Evolutionary conservation across 2,329 filamentous ascomycete species (phyloP).

Genomic region (Cordyceps fumosorosea): DNA sequence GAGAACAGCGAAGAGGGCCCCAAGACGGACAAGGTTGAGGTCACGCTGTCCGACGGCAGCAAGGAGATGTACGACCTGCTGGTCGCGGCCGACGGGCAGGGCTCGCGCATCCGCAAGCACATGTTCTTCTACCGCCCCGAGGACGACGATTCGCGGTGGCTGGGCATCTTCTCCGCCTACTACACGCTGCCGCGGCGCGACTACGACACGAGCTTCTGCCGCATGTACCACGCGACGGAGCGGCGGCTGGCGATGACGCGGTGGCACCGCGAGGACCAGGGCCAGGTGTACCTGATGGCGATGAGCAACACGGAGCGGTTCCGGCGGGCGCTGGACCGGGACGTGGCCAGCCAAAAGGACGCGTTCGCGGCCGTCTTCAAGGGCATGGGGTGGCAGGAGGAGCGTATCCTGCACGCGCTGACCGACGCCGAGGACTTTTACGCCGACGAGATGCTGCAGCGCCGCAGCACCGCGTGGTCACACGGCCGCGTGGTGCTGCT

Average conservation of each 20-base stretch:
- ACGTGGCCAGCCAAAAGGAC: slow-evolving; percentile 4
- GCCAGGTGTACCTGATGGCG: slow-evolving; percentile 8
- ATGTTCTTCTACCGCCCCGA: slow-evolving; percentile 11
- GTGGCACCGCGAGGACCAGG: slow-evolving; percentile 2
- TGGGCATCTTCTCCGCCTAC: slow-evolving; percentile 9
- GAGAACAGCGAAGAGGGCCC: slow-evolving; percentile 22
- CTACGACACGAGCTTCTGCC: slow-evolving; percentile 10
- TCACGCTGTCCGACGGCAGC: slow-evolving; percentile 36
- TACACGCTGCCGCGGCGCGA: slow-evolving; percentile 8
- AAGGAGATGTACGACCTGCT: slow-evolving; percentile 41
- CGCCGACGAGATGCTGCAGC: slow-evolving; percentile 11
- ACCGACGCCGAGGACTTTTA: slow-evolving; percentile 11
- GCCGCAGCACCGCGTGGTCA: slow-evolving; percentile 1
- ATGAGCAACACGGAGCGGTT: slow-evolving; percentile 10
- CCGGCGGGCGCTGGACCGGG: slow-evolving; percentile 5
- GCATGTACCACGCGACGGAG: slow-evolving; percentile 9
- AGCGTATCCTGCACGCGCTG: slow-evolving; percentile 3
- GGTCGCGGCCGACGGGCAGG: slow-evolving; percentile 46
- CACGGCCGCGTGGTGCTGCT: slow-evolving; percentile 7
- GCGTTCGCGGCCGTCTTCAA: slow-evolving; percentile 6
- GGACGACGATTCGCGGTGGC: slow-evolving; percentile 3
- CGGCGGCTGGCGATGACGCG: slow-evolving; percentile 11
- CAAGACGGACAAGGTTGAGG: slow-evolving; percentile 17
- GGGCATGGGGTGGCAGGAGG: slow-evolving; percentile 11
- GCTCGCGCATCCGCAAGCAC: slow-evolving; percentile 16